Evolutionary conservation across 2,329 filamentous ascomycete genomes (phyloP).

Genomic region (Nothophaeocryptopus gaeumannii): DNA sequence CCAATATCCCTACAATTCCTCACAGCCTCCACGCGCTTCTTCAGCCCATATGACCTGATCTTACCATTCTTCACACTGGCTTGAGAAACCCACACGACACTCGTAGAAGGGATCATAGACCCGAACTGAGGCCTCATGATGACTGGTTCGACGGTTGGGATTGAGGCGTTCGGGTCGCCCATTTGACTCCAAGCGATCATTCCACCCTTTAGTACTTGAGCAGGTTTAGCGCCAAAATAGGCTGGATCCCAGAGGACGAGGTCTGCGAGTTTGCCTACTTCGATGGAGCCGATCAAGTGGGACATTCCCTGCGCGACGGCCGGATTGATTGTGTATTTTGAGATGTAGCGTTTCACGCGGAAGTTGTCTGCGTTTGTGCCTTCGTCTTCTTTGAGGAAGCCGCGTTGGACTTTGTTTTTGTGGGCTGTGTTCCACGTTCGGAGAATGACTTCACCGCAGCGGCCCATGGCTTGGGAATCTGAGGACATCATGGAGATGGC

Average conservation of each 20-base stretch:
- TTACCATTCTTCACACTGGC: constrained; percentile 65
- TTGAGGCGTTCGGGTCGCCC: constrained; percentile 60
- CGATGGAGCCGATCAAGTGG: constrained; percentile 80
- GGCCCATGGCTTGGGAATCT: constrained; percentile 94
- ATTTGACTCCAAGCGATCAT: constrained; percentile 81
- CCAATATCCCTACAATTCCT: constrained; percentile 69
- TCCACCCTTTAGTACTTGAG: constrained; percentile 78
- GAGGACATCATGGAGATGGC: constrained; percentile 98
- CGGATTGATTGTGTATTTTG: constrained; percentile 95
- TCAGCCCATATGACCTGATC: constrained; percentile 69
- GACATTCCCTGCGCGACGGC: constrained; percentile 86
- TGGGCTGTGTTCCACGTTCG: constrained; percentile 96
- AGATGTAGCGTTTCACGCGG: constrained; percentile 85
- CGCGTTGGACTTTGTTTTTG: constrained; percentile 90
- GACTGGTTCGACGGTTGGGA: constrained; percentile 83
- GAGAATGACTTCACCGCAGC: constrained; percentile 88
- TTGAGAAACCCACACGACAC: constrained; percentile 79
- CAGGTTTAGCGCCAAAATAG: constrained; percentile 85
- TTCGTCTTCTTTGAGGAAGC: constrained; percentile 71
- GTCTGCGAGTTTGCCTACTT: constrained; percentile 87
- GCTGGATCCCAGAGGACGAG: constrained; percentile 81
- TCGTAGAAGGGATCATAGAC: constrained; percentile 58
- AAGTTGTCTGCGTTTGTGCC: constrained; percentile 83
- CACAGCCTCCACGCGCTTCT: constrained; percentile 77
- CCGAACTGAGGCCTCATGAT: constrained; percentile 85